Evolutionary conservation across 495 filamentous ascomycete species (phyloP).

Genomic region (Friedmanniomyces simplex): DNA sequence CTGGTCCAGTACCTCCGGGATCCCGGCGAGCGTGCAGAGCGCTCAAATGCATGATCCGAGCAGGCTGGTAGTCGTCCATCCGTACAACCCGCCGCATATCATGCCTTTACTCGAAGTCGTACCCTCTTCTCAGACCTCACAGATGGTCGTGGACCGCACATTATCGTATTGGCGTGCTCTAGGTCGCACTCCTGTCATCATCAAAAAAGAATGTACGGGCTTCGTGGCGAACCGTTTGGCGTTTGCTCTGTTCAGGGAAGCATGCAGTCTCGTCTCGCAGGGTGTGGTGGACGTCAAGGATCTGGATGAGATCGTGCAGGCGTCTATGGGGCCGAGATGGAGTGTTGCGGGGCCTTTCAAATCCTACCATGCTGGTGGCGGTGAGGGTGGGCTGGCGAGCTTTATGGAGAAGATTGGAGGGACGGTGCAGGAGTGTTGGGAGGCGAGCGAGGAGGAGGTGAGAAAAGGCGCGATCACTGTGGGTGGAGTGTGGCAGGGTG

Average conservation of each 20-base stretch:
- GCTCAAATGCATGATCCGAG: constrained; percentile 33
- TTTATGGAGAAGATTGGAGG: constrained; percentile 48
- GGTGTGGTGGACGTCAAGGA: constrained; percentile 28
- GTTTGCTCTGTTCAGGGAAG: constrained; percentile 31
- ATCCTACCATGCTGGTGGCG: constrained; percentile 51
- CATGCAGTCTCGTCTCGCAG: constrained; percentile 25
- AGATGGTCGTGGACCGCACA: constrained; percentile 35
- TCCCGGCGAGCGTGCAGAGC: constrained; percentile 41
- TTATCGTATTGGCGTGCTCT: constrained; percentile 39
- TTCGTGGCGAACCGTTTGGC: constrained; percentile 33
- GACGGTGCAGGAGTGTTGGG: constrained; percentile 47
- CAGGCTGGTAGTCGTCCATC: constrained; percentile 47
- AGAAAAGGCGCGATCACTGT: constrained; percentile 28
- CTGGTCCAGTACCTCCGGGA: constrained; percentile 50
- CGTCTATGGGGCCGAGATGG: constrained; percentile 47
- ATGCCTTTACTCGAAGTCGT: constrained; percentile 55
- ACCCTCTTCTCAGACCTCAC: constrained; percentile 35
- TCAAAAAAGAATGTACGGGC: constrained; percentile 40
- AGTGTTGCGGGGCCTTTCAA: constrained; percentile 48
- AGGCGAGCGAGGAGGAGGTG: constrained; percentile 26
- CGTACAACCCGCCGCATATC: constrained; percentile 54
- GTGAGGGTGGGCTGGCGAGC: constrained; percentile 42
- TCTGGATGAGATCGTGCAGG: constrained; percentile 34
- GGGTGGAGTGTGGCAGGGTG: constrained; percentile 32
- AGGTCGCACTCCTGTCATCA: constrained; percentile 41